Conservation (phyloP, 352 stramenopile species). For the Aphanomyces invadans region DNA sequence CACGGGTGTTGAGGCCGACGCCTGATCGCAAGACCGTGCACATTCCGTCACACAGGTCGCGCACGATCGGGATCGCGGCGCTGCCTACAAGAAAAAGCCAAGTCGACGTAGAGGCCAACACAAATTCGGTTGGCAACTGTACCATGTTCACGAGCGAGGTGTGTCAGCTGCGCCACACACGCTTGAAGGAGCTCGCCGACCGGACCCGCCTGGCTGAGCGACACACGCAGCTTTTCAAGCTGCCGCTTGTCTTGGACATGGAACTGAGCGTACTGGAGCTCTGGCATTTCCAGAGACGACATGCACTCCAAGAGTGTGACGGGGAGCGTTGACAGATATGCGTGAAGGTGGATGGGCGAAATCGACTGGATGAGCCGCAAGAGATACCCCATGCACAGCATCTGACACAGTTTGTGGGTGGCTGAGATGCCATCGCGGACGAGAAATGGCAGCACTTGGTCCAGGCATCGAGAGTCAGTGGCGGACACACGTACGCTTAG, state of each 20-base stretch:
- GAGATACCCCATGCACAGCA: conserved; percentile 62
- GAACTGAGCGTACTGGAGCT: conserved; percentile 80
- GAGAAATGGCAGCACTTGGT: conserved; percentile 54
- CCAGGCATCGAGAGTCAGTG: conserved; percentile 40
- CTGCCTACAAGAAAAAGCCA: conserved; percentile 27
- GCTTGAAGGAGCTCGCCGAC: conserved; percentile 65
- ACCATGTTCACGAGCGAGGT: conserved; percentile 34
- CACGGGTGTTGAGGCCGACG: conserved; percentile 72
- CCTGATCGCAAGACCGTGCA: conserved; percentile 58
- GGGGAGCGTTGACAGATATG: conserved; percentile 45
- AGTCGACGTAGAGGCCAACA: too few relatives aligned
- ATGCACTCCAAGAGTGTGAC: conserved; percentile 68
- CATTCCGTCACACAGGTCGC: conserved; percentile 43
- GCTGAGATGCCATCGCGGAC: conserved; percentile 57
- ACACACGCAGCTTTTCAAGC: conserved; percentile 66
- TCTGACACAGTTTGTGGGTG: conserved; percentile 56
- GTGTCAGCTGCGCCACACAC: conserved; percentile 46
- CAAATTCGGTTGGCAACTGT: too few relatives aligned
- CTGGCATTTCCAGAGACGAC: conserved; percentile 75
- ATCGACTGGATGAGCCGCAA: conserved; percentile 63
- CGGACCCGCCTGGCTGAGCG: conserved; percentile 60
- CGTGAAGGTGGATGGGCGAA: conserved; percentile 42
- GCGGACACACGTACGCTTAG: conserved; percentile 57
- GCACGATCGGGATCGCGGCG: conserved; percentile 35
- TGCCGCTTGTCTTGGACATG: conserved; percentile 81